Percentiles rank a stretch among this genome's conserved stretches.
phyloP scores from a whole-genome alignment of 331 rosid species.

The Arachis monticola region DNA sequence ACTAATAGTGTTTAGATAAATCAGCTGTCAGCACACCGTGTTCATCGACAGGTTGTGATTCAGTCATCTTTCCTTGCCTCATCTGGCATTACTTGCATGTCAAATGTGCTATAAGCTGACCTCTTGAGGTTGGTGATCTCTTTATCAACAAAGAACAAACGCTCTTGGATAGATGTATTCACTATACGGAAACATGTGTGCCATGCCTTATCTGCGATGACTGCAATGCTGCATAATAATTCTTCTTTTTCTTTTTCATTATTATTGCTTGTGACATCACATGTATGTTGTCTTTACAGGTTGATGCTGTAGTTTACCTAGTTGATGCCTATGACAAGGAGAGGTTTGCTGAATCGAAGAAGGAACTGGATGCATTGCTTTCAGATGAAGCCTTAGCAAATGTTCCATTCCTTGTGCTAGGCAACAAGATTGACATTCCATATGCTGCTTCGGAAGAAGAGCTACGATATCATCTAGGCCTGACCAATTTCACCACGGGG shows the following conservation, averaged over 20 bases:
- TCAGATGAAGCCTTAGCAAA: slow-evolving; percentile 41
- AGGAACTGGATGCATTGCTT: slow-evolving; percentile 47
- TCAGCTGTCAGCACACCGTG: not conserved
- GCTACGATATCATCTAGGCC: slow-evolving; percentile 41
- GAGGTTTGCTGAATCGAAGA: slow-evolving; percentile 46
- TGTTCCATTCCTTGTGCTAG: slow-evolving; percentile 47
- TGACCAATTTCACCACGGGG: slow-evolving; percentile 46
- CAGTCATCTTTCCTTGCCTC: not conserved
- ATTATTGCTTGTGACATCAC: slow-evolving; percentile 23
- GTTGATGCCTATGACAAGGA: slow-evolving; percentile 49
- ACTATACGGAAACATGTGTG: not conserved
- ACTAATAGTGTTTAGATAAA: not conserved
- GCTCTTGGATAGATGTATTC: not conserved
- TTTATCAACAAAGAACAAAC: not conserved
- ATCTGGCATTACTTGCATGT: slow-evolving; percentile 8
- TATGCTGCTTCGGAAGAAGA: slow-evolving; percentile 46
- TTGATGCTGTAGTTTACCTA: slow-evolving; percentile 45
- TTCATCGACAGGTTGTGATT: not conserved
- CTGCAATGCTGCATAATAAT: not conserved
- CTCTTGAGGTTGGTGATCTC: slow-evolving; percentile 1
- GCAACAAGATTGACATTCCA: slow-evolving; percentile 48
- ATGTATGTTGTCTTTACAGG: slow-evolving; percentile 29
- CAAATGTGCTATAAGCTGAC: not conserved
- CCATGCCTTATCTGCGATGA: not conserved
- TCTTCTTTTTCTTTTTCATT: not conserved